phyloP scores from a whole-genome alignment of 306 rosid genomes.

The Glycine tomentella region DNA sequence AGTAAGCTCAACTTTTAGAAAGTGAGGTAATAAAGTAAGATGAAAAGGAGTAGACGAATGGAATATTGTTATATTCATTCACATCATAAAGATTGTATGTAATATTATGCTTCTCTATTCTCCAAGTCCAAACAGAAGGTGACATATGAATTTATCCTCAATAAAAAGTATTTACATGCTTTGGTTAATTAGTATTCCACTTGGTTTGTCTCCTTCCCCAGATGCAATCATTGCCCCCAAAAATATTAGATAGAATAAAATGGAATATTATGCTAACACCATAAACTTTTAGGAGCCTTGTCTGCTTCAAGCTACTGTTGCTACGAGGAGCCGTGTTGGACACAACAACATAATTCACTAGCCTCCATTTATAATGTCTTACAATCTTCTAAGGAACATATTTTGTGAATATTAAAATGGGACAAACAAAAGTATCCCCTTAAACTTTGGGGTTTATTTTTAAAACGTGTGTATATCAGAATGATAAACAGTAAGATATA shows the following conservation, averaged over 20 bases:
- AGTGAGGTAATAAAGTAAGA: conserved; percentile 24
- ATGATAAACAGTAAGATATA: background rate
- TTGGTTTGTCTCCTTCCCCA: conserved; percentile 42
- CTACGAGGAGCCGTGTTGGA: background rate
- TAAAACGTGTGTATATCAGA: background rate
- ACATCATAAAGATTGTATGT: conserved; percentile 17
- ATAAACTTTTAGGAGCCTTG: conserved; percentile 1
- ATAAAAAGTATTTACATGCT: background rate
- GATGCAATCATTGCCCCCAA: conserved; percentile 11
- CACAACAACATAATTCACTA: background rate
- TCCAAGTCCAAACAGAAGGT: conserved; percentile 38
- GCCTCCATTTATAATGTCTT: background rate
- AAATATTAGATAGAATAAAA: conserved; percentile 22
- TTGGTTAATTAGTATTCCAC: background rate
- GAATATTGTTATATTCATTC: conserved; percentile 26
- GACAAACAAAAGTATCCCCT: background rate
- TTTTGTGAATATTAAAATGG: background rate
- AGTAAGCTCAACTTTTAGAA: conserved; percentile 42
- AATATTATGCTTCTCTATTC: conserved; percentile 10
- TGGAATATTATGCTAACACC: no score
- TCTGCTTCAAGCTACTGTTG: conserved; percentile 33
- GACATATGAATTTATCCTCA: conserved; percentile 36
- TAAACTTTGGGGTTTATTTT: background rate
- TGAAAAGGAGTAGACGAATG: background rate
- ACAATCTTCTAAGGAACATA: background rate